These are phyloP conservation scores for Ramaria sp. DNA, from an alignment of 768 basidiomycete genomes.

Conservation along the genomic window DNA sequence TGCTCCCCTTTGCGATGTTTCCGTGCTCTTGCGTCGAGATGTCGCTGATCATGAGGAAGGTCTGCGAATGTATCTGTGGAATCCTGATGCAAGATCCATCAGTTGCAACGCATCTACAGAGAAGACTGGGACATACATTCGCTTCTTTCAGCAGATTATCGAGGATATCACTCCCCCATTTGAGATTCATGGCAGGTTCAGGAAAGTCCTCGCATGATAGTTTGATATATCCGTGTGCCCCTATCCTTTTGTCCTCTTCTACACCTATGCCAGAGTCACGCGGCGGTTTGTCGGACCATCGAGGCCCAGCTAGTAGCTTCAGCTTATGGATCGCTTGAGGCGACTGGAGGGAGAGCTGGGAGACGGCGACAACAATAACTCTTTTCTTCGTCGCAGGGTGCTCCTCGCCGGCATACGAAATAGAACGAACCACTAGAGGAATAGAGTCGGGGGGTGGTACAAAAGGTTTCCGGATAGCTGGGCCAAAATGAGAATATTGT, in stretches of 20 bases:
- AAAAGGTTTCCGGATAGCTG: constrained; percentile 79
- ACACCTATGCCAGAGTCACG: constrained; percentile 50
- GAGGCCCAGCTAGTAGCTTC: constrained; percentile 78
- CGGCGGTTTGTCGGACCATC: constrained; percentile 75
- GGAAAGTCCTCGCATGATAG: constrained; percentile 86
- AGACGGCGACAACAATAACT: constrained; percentile 63
- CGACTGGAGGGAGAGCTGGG: constrained; percentile 54
- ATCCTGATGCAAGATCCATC: constrained; percentile 23
- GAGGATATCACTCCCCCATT: constrained; percentile 85
- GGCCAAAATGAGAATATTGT: neutral
- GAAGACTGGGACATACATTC: constrained; percentile 49
- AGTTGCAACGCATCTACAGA: constrained; percentile 10
- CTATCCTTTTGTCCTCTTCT: constrained; percentile 27
- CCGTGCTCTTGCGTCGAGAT: constrained; percentile 57
- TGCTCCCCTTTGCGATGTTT: constrained; percentile 72
- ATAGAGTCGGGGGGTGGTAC: constrained; percentile 46
- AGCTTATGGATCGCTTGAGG: constrained; percentile 70
- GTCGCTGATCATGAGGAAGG: constrained; percentile 75
- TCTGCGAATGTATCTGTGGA: constrained; percentile 38
- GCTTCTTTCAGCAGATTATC: constrained; percentile 72
- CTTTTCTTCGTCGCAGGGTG: constrained; percentile 68
- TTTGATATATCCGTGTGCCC: constrained; percentile 76
- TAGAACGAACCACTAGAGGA: constrained; percentile 61
- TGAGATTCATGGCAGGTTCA: constrained; percentile 76
- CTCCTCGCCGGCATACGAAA: constrained; percentile 67